A percentile compares a stretch with the other conserved stretches of the same genome.
phyloP scores from a whole-genome alignment of 768 basidiomycete species.

The Tubosaeta brunneosetosa region DNA sequence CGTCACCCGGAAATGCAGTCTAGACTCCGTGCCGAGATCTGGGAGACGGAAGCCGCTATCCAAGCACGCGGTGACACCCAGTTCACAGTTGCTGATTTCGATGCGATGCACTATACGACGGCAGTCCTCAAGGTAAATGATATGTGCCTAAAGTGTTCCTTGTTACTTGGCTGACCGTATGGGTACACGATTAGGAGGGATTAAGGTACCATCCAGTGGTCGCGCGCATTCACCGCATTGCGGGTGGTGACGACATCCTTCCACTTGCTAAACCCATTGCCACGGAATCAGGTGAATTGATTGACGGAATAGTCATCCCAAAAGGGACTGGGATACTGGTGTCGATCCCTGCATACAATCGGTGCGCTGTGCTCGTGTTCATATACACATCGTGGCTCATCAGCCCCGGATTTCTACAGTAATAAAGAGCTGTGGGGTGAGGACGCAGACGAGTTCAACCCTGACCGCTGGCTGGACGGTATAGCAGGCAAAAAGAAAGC shows the following conservation, averaged over 20 bases:
- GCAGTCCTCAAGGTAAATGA: slow-evolving; percentile 25
- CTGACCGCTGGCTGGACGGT: background rate
- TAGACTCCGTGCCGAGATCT: slow-evolving; percentile 43
- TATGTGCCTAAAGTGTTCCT: no score
- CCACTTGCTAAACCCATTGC: slow-evolving; percentile 53
- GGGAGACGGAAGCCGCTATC: background rate
- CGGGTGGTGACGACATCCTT: slow-evolving; percentile 47
- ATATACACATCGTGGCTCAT: no score
- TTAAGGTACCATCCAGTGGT: slow-evolving; percentile 47
- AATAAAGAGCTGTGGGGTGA: background rate
- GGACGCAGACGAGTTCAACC: background rate
- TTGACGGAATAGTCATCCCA: slow-evolving; percentile 43
- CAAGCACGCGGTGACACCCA: slow-evolving; percentile 1
- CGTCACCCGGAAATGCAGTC: slow-evolving; percentile 53
- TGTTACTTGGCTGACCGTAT: background rate
- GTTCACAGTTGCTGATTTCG: slow-evolving; percentile 37
- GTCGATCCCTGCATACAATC: slow-evolving; percentile 29
- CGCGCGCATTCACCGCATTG: slow-evolving; percentile 46
- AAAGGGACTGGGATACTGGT: slow-evolving; percentile 46
- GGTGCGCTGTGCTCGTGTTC: background rate
- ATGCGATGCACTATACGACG: slow-evolving; percentile 43
- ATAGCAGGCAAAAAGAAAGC: background rate
- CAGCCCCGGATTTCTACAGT: background rate
- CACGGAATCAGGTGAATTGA: slow-evolving; percentile 40
- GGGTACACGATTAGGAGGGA: slow-evolving; percentile 20